Evolutionary conservation across 805 yeast species (phyloP).

Genomic region (Candida xyloterini): DNA sequence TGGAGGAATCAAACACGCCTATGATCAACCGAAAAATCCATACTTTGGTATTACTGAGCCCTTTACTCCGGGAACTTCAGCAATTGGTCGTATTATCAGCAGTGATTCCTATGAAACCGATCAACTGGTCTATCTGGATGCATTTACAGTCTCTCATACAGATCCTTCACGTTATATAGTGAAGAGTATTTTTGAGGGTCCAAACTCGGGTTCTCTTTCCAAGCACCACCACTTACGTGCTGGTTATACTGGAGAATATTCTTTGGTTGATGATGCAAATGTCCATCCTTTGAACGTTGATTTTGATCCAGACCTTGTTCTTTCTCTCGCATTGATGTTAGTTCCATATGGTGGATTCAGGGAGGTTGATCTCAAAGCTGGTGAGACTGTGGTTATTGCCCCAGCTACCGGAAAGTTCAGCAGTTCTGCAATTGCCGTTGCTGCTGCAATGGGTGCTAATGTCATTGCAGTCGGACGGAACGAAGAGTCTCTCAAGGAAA

Average conservation of each 20-base stretch:
- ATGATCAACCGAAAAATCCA: slow-evolving; percentile 1
- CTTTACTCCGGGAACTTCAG: slow-evolving; percentile 7
- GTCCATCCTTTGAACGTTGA: slow-evolving; percentile 4
- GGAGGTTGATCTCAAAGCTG: slow-evolving; percentile 3
- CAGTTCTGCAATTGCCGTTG: slow-evolving; percentile 13
- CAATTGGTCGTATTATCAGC: slow-evolving; percentile 6
- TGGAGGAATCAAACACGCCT: neutral
- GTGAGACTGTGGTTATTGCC: slow-evolving; percentile 8
- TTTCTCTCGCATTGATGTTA: neutral
- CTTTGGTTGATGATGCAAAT: slow-evolving; percentile 1
- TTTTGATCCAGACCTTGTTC: neutral
- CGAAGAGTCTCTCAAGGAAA: neutral
- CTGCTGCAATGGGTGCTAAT: slow-evolving; percentile 12
- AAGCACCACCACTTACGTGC: neutral
- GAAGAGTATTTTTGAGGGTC: slow-evolving; percentile 5
- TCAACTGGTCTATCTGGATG: slow-evolving; percentile 7
- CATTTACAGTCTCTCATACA: slow-evolving; percentile 1
- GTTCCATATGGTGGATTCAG: slow-evolving; percentile 8
- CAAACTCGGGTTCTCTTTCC: slow-evolving; percentile 3
- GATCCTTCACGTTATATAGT: neutral
- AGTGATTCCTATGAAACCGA: slow-evolving; percentile 1
- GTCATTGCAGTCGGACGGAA: slow-evolving; percentile 11
- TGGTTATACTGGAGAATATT: slow-evolving; percentile 8
- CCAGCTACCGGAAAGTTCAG: slow-evolving; percentile 12
- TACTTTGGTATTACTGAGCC: slow-evolving; percentile 7